phyloP scores from a whole-genome alignment of 139 green algal genomes.

The Picochlorum costavermella region DNA sequence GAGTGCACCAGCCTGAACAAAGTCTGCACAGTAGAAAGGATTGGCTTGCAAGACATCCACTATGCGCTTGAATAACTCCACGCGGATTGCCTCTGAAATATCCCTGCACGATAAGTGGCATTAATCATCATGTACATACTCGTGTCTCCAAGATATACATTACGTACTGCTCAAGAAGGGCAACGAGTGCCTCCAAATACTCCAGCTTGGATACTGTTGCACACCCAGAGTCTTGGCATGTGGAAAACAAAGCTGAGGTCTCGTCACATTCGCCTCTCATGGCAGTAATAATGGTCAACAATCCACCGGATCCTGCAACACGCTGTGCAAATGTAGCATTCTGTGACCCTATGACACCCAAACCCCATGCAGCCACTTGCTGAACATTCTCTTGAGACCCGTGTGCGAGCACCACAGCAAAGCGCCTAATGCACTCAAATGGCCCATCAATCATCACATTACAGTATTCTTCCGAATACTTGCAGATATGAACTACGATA shows the following conservation, averaged over 20 bases:
- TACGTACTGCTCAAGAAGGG: conserved; percentile 8
- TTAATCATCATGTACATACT: neutral
- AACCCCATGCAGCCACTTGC: conserved; percentile 14
- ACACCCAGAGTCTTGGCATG: conserved; percentile 9
- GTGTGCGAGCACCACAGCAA: conserved; percentile 1
- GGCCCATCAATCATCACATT: neutral
- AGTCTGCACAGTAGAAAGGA: conserved; percentile 4
- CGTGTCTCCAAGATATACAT: too few species aligned
- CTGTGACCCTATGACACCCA: conserved; percentile 12
- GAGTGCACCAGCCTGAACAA: conserved; percentile 9
- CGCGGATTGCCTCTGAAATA: neutral
- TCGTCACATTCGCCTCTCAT: neutral
- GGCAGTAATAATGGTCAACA: neutral
- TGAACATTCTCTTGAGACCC: neutral
- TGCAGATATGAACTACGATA: neutral
- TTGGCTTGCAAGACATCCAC: neutral
- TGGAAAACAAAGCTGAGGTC: conserved; percentile 7
- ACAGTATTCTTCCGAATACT: neutral
- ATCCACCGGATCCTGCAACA: neutral
- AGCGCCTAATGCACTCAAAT: conserved; percentile 6
- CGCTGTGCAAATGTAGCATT: neutral
- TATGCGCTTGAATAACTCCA: neutral
- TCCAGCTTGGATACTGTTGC: conserved; percentile 7
- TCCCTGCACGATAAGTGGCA: neutral
- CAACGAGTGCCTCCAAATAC: conserved; percentile 6